Evolutionary conservation across 192 early-diverging fungal genomes (phyloP), one percentile per base, ranked within the genome.

Genomic region (Chytriomyces confervae): DNA sequence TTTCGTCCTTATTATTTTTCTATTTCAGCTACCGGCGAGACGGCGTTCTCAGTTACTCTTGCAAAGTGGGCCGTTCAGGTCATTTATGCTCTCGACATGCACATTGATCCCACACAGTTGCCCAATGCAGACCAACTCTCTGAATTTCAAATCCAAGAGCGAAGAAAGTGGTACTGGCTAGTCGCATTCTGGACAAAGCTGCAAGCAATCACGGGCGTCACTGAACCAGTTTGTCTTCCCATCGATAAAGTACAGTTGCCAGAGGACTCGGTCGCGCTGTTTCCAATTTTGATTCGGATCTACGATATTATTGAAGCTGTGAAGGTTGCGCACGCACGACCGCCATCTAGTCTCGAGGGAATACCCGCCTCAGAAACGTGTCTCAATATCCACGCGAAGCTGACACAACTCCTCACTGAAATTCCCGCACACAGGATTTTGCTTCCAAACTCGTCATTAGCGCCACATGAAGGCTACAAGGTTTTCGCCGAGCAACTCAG

Each of bases 111-210:
- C 13, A 20, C 13, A n/a, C 3, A 57, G 53, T 57, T 57, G 16
- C 13, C 53, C 53, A 57, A 57, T 20, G 20, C 20, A 36, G 36
- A 36, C 36, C 36, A 36, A 36, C 36, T 36, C 36, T 36, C 36
- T 36, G 36, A 36, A 36, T 36, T 36, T 36, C 16, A 57, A 57
- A 57, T n/a, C 16, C 16, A 57, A 57, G 53, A 57, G 16, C 53
- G 20, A 20, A 13, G 53, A 13, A 57, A 57, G 53, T 57, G 53
- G 53, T 57, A 57, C 20, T 57, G 53, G 53, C 5, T 57, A 13
- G 53, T 57, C 16, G 53, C 53, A 57, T 57, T n/a, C 20, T 57
- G 53, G 53, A 57, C 53, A n/a, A 57, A 57, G 53, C 53, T 57
- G 16, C 20, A 57, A n/a, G 13, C 13, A n/a, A n/a, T 57, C 16